A percentile compares a stretch with the other conserved stretches of the same genome.
These are phyloP conservation scores for Aspergillus sclerotiicarbonarius DNA, from an alignment of 495 filamentous ascomycete species.

Conservation along the genomic window DNA sequence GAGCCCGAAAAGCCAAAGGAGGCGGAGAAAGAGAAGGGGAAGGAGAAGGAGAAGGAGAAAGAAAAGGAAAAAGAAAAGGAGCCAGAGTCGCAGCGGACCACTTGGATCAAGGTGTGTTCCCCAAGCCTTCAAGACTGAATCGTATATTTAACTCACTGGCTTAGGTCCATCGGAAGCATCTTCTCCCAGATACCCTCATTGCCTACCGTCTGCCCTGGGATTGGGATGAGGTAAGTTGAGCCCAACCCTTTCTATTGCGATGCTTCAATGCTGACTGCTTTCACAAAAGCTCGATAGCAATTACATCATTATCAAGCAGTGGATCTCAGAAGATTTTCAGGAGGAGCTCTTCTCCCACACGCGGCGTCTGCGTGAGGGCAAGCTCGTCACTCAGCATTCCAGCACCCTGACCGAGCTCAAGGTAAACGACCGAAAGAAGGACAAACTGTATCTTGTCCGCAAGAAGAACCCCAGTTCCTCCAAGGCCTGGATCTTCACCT, in stretches of 20 bases:
- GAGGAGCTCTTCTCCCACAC: slow-evolving; percentile 73
- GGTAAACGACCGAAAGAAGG: slow-evolving; percentile 51
- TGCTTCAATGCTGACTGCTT: slow-evolving; percentile 3
- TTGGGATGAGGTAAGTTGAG: slow-evolving; percentile 45
- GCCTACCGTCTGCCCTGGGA: slow-evolving; percentile 50
- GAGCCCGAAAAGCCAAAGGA: slow-evolving; percentile 32
- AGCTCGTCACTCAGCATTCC: slow-evolving; percentile 42
- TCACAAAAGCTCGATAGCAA: slow-evolving; percentile 55
- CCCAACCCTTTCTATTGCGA: neutral
- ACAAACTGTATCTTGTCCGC: slow-evolving; percentile 60
- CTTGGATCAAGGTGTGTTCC: slow-evolving; percentile 50
- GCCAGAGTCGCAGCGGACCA: slow-evolving; percentile 36
- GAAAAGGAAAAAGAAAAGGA: slow-evolving; percentile 38
- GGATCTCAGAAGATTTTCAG: slow-evolving; percentile 70
- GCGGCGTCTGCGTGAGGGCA: slow-evolving; percentile 55
- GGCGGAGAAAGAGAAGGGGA: slow-evolving; percentile 39
- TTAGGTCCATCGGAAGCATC: slow-evolving; percentile 49
- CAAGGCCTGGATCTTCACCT: slow-evolving; percentile 34
- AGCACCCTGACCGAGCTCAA: slow-evolving; percentile 47
- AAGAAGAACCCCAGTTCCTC: slow-evolving; percentile 52
- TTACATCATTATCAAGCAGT: slow-evolving; percentile 74
- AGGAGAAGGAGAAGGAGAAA: slow-evolving; percentile 32
- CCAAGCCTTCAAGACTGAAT: neutral
- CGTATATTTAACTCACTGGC: slow-evolving; percentile 14
- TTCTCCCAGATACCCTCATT: slow-evolving; percentile 50